A percentile compares a stretch with the other conserved stretches of the same genome.
These are phyloP conservation scores for Capsella bursapastoris DNA, from an alignment of 345 rosid species.

Conservation along the genomic window DNA sequence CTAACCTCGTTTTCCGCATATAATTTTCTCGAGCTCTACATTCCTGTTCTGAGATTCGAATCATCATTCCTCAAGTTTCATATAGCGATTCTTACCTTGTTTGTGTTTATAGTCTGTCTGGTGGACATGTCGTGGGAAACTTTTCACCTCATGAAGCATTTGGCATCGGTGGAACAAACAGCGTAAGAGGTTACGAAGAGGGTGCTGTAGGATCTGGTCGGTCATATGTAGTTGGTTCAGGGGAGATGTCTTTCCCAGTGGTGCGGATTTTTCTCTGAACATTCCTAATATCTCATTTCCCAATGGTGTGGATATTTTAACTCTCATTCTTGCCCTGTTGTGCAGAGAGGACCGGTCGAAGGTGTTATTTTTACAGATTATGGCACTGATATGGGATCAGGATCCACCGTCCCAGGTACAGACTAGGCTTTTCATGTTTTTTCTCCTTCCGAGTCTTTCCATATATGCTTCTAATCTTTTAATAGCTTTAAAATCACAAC, in stretches of 20 bases:
- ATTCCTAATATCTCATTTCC: slow-evolving; percentile 23
- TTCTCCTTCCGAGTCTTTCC: slow-evolving; percentile 5
- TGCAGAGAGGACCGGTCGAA: slow-evolving; percentile 84
- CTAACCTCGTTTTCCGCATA: slow-evolving; percentile 11
- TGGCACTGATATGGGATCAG: slow-evolving; percentile 93
- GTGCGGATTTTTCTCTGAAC: slow-evolving; percentile 49
- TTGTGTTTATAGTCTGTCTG: slow-evolving; percentile 63
- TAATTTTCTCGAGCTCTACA: slow-evolving; percentile 6
- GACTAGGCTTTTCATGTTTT: background rate
- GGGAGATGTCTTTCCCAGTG: slow-evolving; percentile 89
- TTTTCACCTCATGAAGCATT: slow-evolving; percentile 96
- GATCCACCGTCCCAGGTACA: slow-evolving; percentile 79
- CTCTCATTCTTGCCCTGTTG: slow-evolving; percentile 16
- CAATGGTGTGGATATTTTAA: slow-evolving; percentile 51
- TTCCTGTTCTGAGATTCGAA: background rate
- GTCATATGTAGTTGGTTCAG: slow-evolving; percentile 84
- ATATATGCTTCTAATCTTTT: background rate
- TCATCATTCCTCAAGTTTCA: slow-evolving; percentile 19
- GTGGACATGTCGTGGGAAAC: slow-evolving; percentile 87
- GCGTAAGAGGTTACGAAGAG: slow-evolving; percentile 97
- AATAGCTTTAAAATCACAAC: slow-evolving; percentile 1
- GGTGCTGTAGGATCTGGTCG: slow-evolving; percentile 97
- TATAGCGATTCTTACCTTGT: slow-evolving; percentile 19
- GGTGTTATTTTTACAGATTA: slow-evolving; percentile 87
- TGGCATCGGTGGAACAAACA: slow-evolving; percentile 91